These are phyloP conservation scores for Casuarina equisetifolia DNA, from an alignment of 306 rosid genomes.

Conservation along the genomic window DNA sequence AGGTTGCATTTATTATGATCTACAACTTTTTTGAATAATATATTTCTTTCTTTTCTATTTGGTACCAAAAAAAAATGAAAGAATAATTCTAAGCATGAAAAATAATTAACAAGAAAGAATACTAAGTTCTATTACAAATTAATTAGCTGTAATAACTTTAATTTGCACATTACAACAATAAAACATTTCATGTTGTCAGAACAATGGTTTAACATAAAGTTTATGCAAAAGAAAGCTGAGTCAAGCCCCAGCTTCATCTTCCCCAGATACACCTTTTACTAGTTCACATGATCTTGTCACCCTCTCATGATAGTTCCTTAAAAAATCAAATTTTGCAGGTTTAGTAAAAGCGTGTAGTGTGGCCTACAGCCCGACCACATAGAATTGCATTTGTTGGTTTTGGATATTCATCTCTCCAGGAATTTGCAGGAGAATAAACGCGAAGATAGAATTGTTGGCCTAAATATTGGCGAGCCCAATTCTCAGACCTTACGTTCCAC, in stretches of 20 bases:
- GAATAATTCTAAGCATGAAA: too few relatives aligned
- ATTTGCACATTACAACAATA: too few relatives aligned
- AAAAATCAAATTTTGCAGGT: not conserved
- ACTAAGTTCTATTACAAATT: too few relatives aligned
- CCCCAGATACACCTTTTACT: not conserved
- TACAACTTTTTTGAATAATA: too few relatives aligned
- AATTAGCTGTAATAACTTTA: too few relatives aligned
- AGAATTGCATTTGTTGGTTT: constrained; percentile 68
- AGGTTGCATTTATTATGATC: too few relatives aligned
- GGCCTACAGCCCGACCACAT: constrained; percentile 69
- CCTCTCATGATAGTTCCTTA: constrained; percentile 18
- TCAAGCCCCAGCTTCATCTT: constrained; percentile 27
- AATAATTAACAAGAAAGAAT: too few relatives aligned
- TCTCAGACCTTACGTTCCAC: constrained; percentile 88
- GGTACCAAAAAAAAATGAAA: too few relatives aligned
- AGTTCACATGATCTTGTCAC: constrained; percentile 13
- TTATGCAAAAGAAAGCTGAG: constrained; percentile 5
- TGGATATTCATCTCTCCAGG: constrained; percentile 82
- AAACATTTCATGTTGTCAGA: too few relatives aligned
- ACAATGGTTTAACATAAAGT: too few relatives aligned
- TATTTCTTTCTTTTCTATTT: too few relatives aligned
- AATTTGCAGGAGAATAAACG: constrained; percentile 68
- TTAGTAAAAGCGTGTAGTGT: constrained; percentile 26
- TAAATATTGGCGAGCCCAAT: constrained; percentile 74
- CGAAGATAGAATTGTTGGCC: constrained; percentile 88